Percentiles rank a stretch among this genome's conserved stretches.
Conservation (phyloP, 2,329 filamentous ascomycete genomes). For the Biscogniauxia mediterranea region DNA sequence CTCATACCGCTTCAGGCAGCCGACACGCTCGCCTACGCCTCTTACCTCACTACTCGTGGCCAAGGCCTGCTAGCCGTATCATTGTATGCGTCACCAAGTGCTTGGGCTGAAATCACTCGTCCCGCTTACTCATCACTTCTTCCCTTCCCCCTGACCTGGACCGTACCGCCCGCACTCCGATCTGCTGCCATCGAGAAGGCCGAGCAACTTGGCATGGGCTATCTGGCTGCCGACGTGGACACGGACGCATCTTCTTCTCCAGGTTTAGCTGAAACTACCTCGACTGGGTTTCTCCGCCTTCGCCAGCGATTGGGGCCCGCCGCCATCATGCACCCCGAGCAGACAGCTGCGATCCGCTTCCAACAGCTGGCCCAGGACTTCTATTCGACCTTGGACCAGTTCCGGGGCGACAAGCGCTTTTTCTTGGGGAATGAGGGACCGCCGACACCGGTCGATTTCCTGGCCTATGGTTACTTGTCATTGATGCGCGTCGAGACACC, state of each 20-base stretch:
- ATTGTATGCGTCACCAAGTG: constrained; percentile 85
- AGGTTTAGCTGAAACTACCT: constrained; percentile 32
- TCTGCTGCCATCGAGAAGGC: constrained; percentile 68
- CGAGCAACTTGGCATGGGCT: constrained; percentile 65
- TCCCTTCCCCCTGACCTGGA: constrained; percentile 85
- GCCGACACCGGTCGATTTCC: constrained; percentile 71
- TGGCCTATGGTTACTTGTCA: constrained; percentile 76
- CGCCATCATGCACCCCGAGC: constrained; percentile 60
- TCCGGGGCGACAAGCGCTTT: constrained; percentile 56
- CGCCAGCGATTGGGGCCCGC: constrained; percentile 32
- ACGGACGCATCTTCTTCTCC: constrained; percentile 32
- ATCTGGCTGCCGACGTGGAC: constrained; percentile 60
- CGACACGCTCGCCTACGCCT: constrained; percentile 53
- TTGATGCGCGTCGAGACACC: constrained; percentile 61
- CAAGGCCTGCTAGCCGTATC: constrained; percentile 79
- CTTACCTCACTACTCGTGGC: constrained; percentile 74
- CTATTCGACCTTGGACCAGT: constrained; percentile 66
- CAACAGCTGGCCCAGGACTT: constrained; percentile 70
- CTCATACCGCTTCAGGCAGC: constrained; percentile 42
- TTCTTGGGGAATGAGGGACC: constrained; percentile 47
- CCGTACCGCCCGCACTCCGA: constrained; percentile 72
- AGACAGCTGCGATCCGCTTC: constrained; percentile 72
- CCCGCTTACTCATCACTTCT: constrained; percentile 79
- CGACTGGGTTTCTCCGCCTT: constrained; percentile 36
- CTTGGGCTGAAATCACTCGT: constrained; percentile 76